Base-by-base conservation (phyloP, 2,329 filamentous ascomycete species). In the Arthrinium puccinioides region DNA sequence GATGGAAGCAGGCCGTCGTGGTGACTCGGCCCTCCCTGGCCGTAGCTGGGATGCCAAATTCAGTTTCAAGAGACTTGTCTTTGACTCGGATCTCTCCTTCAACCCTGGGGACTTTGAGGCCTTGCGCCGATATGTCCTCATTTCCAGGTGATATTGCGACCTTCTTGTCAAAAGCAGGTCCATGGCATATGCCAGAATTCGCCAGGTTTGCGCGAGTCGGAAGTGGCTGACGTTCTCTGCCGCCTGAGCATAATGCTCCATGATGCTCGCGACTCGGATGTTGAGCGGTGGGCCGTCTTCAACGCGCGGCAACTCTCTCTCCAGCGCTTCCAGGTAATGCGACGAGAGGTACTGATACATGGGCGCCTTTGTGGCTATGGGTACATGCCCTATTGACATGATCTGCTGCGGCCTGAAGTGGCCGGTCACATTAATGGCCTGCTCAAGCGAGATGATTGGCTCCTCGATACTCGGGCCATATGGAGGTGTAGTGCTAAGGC, bases 161-260 rank as follows among this genome's bases (percentile, higher is more conserved):
- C 78, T 66, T 21, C 69, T 64, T 13, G 60, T 61, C 2, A 82
- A 61, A 1, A 82, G 60, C 10, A 79, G 54, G 15, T 63, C 59
- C 45, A 78, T 69, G 9, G 70, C 71, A 48, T 74, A 79, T 1
- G 70, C 69, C 15, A 82, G 51, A 10, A 81, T 66, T 21, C 76
- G 70, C 78, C 78, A 82, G 1, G 76, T 79, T 50, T 82, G 78
- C 5, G 78, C 74, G 1, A 82, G 62, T 1, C 78, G 68, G 49
- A 74, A 82, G 32, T 75, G 63, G 21, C 67, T 69, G 15, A 72
- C 69, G 4, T 59, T 61, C 45, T 81, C 75, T 2, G 78, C 74
- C n/a, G 72, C 69, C 18, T 57, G 61, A 3, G 76, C 76, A 47
- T 73, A 82, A 24, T 67, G 60, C 43, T 79, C 72, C 42, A 80